Base-by-base conservation (phyloP, 208 protist genomes). In the Leishmania gerbilli region DNA sequence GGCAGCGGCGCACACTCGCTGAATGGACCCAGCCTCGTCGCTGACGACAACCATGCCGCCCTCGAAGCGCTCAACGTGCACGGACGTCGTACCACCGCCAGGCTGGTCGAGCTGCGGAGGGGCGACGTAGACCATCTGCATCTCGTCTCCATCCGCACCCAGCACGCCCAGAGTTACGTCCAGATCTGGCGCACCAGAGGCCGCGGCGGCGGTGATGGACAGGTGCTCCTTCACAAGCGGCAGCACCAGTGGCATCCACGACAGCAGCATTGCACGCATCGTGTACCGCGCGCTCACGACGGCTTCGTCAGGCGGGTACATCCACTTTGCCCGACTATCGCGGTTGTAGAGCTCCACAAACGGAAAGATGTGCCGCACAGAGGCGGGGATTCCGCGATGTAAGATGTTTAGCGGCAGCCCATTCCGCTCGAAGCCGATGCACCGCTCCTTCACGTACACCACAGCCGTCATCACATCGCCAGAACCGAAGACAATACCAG, bases 341-440 rank as follows among this genome's bases (percentile, higher is more conserved):
- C 81, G 80, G 85, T 95, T 95, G 84, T 90, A 94, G 21, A 97
- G 85, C 86, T 95, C 89, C 13, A 98, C 92, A 84, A 93, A 98
- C 1, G 95, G 95, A 74, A 90, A 96, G 34, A 98, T 69, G 62
- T 92, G 83, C 49, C 71, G 81, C 67, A 95, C 90, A 27, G 79
- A 77, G 21, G 86, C 31, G 4, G 92, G 87, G 42, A 98, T 85
- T 34, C 84, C 81, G 47, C 79, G 87, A 71, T 93, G 95, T 45
- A 96, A 79, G 15, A 87, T 90, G 47, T 94, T 94, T 21, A 98
- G 86, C 72, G 91, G 85, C 67, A 90, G 77, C 34, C 90, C 93
- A 81, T 98, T 98, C 64, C 95, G 90, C 58, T 87, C 88, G 80
- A 96, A 98, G 56, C 82, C 84, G 64, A 98, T 85, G 82, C 85